Evolutionary conservation across 495 filamentous ascomycete species (phyloP), one percentile per base, ranked within the genome.

Genomic region (Penicillium samsonianum): DNA sequence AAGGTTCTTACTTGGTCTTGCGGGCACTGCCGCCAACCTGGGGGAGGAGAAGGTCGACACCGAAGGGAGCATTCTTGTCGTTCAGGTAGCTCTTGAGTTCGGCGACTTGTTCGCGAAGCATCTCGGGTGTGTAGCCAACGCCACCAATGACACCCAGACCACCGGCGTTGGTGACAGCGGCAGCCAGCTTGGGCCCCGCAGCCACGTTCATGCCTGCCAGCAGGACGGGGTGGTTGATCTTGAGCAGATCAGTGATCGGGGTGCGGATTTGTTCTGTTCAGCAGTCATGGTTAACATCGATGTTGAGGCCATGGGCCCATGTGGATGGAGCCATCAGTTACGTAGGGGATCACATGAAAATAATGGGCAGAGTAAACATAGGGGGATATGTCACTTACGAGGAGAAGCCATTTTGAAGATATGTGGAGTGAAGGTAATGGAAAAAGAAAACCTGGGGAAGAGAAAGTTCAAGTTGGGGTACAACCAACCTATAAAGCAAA

Each of bases 141-240:
- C 94, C 94, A 64, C 94, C 94, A 70, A 98, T 90, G 60, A 98
- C 94, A 76, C 94, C 94, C 58, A 98, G 79, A 68, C 94, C 94
- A 61, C 94, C 94, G 30, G 94, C 94, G 77, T 98, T 96, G 57
- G 94, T 95, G 64, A 98, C 94, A 10, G 94, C 94, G 19, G 94
- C 94, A 41, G 94, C 95, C 69, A 98, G 86, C 82, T 92, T 96
- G 45, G 95, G 95, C 46, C 94, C 94, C 48, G 94, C 95, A 47
- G 94, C 95, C 57, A 98, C 95, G 82, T 98, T 98, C 94, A 98
- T 98, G 66, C 94, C 94, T 61, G 94, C 94, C 59, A 98, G 87
- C 67, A 98, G 80, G 70, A 98, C 80, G 30, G 94, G 94, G 78
- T 98, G 94, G 66, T 96, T 92, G 82, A 98, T 97, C 82, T 88